Evolutionary conservation across 352 stramenopile genomes (phyloP), one percentile per base, ranked within the genome.

Genomic region (Phytopythium boreale): DNA sequence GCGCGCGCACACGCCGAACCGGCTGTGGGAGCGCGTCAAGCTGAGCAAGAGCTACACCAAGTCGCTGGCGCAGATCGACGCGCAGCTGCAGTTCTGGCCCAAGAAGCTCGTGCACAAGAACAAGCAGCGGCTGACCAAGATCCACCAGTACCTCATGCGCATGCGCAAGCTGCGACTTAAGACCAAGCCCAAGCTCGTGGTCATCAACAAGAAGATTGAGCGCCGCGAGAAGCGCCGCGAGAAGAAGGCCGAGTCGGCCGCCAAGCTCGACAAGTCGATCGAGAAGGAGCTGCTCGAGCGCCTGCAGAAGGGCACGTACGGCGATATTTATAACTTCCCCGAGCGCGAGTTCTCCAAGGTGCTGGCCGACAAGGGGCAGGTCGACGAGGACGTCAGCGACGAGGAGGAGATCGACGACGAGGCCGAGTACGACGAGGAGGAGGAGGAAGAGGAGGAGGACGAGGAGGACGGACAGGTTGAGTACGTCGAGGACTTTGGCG

Each of bases 271-370:
- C 72, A 88, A 84, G 52, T 84, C 81, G 49, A 99, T 99, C 70
- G 93, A 99, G 79, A 98, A 97, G 74, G 97, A 99, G 83, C 84
- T 99, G 63, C 87, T 99, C 29, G 95, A 99, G 75, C 89, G 97
- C 44, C 78, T 99, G 63, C 78, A 98, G 66, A 97, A 98, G 72
- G 97, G 96, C 69, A 99, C 96, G 8, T 99, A 99, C 82, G 97
- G 97, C 62, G 97, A 99, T 84, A 99, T 99, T 81, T 99, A 99
- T 86, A 99, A 99, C 79, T 99, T 99, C 80, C 96, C 96, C 50
- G 90, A 98, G 79, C 85, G 77, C 68, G 79, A 96, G 68, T 97
- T 97, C 72, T 82, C 89, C 62, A 93, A 95, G 46, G 84, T 95
- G 56, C 69, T 96, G 36, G 84, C 91, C 49, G 76, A 85, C 70